Evolutionary conservation across 139 green algal genomes (phyloP).

Genomic region (Parachlorella kessleri): DNA sequence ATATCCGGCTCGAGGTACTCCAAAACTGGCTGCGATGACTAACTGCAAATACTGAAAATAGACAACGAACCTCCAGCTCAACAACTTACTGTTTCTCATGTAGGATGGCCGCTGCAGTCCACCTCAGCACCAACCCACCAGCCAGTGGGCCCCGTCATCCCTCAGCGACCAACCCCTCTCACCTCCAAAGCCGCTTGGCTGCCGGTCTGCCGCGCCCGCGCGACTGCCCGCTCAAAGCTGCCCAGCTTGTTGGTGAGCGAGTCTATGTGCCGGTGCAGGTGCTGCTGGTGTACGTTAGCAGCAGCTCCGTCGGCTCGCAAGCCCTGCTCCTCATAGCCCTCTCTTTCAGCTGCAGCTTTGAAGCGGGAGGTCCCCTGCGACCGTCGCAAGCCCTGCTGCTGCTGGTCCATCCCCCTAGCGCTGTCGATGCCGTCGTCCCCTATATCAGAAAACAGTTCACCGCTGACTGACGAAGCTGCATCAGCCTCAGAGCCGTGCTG

Average conservation of each 20-base stretch:
- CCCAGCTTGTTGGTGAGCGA: conserved; percentile 8
- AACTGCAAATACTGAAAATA: no score
- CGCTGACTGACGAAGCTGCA: not conserved
- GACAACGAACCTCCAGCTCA: no score
- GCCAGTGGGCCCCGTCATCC: not conserved
- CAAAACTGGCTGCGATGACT: no score
- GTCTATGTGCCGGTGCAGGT: conserved; percentile 23
- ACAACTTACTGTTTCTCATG: no score
- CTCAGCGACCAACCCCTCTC: no score
- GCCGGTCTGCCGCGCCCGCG: conserved; percentile 4
- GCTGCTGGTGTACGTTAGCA: conserved; percentile 11
- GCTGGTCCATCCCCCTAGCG: not conserved
- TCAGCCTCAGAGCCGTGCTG: no score
- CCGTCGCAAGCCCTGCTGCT: no score
- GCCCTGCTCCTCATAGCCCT: not conserved
- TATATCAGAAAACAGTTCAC: conserved; percentile 15
- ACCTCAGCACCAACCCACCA: not conserved
- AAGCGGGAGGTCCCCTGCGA: no score
- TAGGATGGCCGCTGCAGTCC: not conserved
- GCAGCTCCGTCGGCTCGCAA: not conserved
- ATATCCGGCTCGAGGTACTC: no score
- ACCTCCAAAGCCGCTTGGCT: conserved; percentile 6
- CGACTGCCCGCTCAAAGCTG: conserved; percentile 21
- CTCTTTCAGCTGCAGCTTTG: no score
- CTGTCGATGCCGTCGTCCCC: not conserved